Evolutionary conservation across 257 asterid genomes (phyloP).

Genomic region (Rauvolfia tetraphylla): DNA sequence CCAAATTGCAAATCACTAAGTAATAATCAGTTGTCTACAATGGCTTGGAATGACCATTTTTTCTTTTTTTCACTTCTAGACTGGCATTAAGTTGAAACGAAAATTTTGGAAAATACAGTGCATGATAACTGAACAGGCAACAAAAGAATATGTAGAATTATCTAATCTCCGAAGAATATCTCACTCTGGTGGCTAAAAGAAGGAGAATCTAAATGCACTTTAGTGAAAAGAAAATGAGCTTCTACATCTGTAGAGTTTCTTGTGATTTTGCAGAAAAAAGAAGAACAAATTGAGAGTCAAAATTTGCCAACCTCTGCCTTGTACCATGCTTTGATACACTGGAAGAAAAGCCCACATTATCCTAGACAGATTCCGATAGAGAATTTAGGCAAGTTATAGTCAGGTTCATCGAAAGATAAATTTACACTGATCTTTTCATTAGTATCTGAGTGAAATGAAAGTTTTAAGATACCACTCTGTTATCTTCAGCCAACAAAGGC

Average conservation of each 20-base stretch:
- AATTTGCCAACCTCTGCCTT: conserved; percentile 38
- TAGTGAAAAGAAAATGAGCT: not conserved
- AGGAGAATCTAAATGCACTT: not conserved
- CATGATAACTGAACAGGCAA: too few species aligned
- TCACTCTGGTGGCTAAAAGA: too few species aligned
- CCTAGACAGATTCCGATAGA: conserved; percentile 30
- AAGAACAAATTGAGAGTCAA: not conserved
- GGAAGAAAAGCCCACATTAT: conserved; percentile 20
- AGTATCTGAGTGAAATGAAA: conserved; percentile 3
- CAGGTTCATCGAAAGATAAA: too few species aligned
- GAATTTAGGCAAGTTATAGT: not conserved
- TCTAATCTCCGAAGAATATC: too few species aligned
- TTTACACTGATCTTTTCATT: too few species aligned
- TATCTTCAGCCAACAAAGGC: conserved; percentile 47
- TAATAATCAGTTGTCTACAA: not conserved
- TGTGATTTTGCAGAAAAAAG: not conserved
- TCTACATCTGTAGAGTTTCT: not conserved
- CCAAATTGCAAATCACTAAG: too few species aligned
- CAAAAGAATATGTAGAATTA: too few species aligned
- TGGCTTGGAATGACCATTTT: not conserved
- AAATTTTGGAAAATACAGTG: too few species aligned
- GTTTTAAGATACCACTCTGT: conserved; percentile 38
- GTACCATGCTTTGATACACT: conserved; percentile 47
- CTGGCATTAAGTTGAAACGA: not conserved
- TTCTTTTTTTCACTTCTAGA: too few species aligned